These are phyloP conservation scores for Myriangium duriaei DNA, from an alignment of 2,329 filamentous ascomycete species.

Conservation along the genomic window DNA sequence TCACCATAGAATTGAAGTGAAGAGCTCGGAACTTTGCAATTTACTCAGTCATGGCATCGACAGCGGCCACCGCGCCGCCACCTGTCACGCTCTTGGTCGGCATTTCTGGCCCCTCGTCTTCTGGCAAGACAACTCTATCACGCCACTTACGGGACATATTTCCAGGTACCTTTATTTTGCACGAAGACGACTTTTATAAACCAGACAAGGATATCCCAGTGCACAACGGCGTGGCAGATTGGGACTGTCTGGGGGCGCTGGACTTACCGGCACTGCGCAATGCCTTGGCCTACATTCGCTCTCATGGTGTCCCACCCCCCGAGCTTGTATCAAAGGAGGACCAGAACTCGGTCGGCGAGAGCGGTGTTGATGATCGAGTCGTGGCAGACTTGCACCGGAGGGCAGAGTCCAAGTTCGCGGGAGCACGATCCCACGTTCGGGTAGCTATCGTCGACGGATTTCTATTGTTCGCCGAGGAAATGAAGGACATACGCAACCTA, in stretches of 20 bases:
- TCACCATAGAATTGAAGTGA: too few species aligned
- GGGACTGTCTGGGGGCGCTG: slow-evolving; percentile 78
- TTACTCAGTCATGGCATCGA: too few species aligned
- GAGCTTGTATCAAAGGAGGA: slow-evolving; percentile 45
- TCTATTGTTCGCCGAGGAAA: slow-evolving; percentile 57
- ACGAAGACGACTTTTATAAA: slow-evolving; percentile 93
- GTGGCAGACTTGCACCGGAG: slow-evolving; percentile 21
- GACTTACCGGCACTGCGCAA: slow-evolving; percentile 55
- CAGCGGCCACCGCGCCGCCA: too few species aligned
- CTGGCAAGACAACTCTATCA: slow-evolving; percentile 88
- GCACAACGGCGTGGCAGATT: slow-evolving; percentile 56
- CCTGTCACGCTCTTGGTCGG: slow-evolving; percentile 51
- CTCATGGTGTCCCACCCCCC: slow-evolving; percentile 49
- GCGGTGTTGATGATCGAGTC: slow-evolving; percentile 26
- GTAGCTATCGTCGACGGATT: slow-evolving; percentile 81
- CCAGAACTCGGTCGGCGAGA: slow-evolving; percentile 36
- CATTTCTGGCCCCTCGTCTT: slow-evolving; percentile 81
- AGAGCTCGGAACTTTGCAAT: too few species aligned
- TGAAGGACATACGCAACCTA: slow-evolving; percentile 39
- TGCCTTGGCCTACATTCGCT: slow-evolving; percentile 57
- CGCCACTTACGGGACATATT: slow-evolving; percentile 75
- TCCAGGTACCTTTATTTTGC: slow-evolving; percentile 61
- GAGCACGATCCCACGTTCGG: slow-evolving; percentile 16
- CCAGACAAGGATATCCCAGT: slow-evolving; percentile 55
- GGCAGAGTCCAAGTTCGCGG: neutral